Conservation (phyloP, 179 eudicot genomes). For the Carnegiea gigantea region DNA sequence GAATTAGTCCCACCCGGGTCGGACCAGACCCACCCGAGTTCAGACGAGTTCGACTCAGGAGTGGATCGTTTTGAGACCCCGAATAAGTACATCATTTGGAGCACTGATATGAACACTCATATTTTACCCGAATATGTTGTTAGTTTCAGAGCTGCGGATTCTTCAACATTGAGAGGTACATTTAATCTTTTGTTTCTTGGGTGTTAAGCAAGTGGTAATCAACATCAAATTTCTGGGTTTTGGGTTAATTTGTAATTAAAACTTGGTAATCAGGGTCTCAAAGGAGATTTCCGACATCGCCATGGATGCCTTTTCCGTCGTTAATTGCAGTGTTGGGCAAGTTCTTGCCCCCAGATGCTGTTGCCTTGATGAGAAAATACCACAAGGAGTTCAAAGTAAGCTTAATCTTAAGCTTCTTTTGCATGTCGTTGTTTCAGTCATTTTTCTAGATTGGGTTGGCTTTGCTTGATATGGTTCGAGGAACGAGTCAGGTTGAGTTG, state of each 20-base stretch:
- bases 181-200: background rate
- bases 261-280: background rate
- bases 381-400: slow-evolving; percentile 36
- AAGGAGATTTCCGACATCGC: slow-evolving; percentile 26
- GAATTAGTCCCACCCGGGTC: background rate
- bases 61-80: background rate
- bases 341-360: slow-evolving; percentile 26
- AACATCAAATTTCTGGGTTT: background rate
- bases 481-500: too few species aligned
- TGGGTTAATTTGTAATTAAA: background rate
- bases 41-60: background rate
- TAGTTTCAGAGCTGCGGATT: slow-evolving; percentile 30
- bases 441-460: too few species aligned
- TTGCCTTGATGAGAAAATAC: slow-evolving; percentile 25
- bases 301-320: slow-evolving; percentile 31
- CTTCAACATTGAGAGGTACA: background rate
- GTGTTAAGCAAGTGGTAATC: too few species aligned
- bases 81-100: background rate
- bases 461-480: too few species aligned
- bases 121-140: slow-evolving; percentile 28
- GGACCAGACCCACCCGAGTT: background rate
- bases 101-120: background rate
- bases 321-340: slow-evolving; percentile 27
- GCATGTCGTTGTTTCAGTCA: too few species aligned
- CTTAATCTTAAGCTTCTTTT: background rate